Evolutionary conservation across 2,329 filamentous ascomycete species (phyloP), one percentile per base, ranked within the genome.

Genomic region (Zasmidium citrigriseum): DNA sequence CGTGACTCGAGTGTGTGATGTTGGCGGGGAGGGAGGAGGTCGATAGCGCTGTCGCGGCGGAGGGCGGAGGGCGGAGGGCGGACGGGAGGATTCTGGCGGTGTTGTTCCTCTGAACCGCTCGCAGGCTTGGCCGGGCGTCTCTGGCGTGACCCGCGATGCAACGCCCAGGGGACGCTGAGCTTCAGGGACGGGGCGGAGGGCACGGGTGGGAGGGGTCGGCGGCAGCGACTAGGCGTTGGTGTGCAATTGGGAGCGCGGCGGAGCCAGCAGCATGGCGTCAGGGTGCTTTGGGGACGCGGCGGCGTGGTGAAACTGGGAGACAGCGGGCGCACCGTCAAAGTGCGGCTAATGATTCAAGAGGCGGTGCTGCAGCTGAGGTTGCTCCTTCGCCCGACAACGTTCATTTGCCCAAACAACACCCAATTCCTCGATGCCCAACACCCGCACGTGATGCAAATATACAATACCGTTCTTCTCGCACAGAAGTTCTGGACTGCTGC

Each of bases 1-100:
- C 55, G 55, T 57, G 55, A 57, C 49, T 52, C 41, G 49, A 44
- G 34, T 14, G 9, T 46, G 48, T 38, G 47, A 14, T 29, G 21
- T 16, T 16, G n/a, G 2, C 47, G 47, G 47, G 18, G 47, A 29
- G 22, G 23, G 22, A 27, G 25, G 46, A 11, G 20, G 22, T 18
- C 20, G 23, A n/a, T 16, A 18, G 9, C 25, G 48, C 21, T n/a
- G 16, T 7, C 20, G 48, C n/a, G 21, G 24, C 3, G 16, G 25
- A 34, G 11, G 25, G 14, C 18, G 47, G 47, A 29, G 21, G 16
- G 22, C 27, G 27, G 27, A 7, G 34, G 34, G 34, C 7, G 27
- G 34, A n/a, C 7, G 34, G 34, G 34, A n/a, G 34, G 34, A n/a
- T 41, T 9, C 34, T 41, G 23, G 45, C 23, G 45, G n/a, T 50